Conservation (phyloP, 1,139 yeast genomes). For the Pichia sp. region DNA sequence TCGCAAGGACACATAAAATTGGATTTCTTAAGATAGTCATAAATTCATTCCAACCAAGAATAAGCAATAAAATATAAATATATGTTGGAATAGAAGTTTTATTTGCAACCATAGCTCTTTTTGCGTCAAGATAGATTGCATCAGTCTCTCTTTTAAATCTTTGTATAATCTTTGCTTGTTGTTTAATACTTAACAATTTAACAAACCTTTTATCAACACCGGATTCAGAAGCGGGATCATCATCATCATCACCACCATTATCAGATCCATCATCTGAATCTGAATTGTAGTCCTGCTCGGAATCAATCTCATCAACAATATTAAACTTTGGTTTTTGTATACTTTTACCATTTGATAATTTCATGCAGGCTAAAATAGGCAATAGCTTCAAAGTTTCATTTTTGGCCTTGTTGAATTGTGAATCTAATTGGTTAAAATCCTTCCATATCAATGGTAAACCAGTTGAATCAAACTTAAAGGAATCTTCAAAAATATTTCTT, state of each 20-base stretch:
- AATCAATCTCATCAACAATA: slow-evolving; percentile 29
- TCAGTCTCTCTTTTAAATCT: slow-evolving; percentile 75
- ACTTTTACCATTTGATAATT: slow-evolving; percentile 40
- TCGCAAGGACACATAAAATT: slow-evolving; percentile 52
- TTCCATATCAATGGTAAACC: slow-evolving; percentile 84
- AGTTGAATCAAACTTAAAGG: slow-evolving; percentile 68
- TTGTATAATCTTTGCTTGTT: slow-evolving; percentile 49
- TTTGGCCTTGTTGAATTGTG: slow-evolving; percentile 54
- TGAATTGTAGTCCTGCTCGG: slow-evolving; percentile 24
- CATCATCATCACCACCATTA: slow-evolving; percentile 32
- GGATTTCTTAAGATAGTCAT: slow-evolving; percentile 86
- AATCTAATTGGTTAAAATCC: slow-evolving; percentile 66
- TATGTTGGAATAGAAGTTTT: slow-evolving; percentile 78
- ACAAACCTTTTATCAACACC: slow-evolving; percentile 43
- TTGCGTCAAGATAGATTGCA: slow-evolving; percentile 77
- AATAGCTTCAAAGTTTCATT: slow-evolving; percentile 49
- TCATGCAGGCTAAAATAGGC: slow-evolving; percentile 56
- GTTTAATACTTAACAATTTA: slow-evolving; percentile 51
- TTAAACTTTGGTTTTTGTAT: slow-evolving; percentile 54
- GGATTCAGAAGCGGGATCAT: slow-evolving; percentile 18
- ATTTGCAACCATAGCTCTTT: slow-evolving; percentile 63
- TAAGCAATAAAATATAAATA: slow-evolving; percentile 62
- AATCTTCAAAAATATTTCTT: slow-evolving; percentile 71
- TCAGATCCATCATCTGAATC: background rate
- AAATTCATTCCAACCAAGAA: slow-evolving; percentile 94